Evolutionary conservation across 192 early-diverging fungal genomes (phyloP).

Genomic region (Coemansia sp.): DNA sequence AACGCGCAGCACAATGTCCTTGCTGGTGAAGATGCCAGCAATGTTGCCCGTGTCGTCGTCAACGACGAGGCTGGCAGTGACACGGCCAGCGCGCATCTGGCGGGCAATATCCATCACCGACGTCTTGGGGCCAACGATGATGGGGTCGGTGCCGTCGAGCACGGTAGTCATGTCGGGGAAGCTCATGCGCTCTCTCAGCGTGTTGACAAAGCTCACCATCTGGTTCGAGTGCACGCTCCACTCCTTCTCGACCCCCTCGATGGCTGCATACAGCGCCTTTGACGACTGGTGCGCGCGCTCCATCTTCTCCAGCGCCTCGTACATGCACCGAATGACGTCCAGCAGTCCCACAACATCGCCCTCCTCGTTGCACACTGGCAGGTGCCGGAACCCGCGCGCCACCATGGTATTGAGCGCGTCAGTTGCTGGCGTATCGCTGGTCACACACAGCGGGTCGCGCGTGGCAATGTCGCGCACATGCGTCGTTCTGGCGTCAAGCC

Average conservation of each 20-base stretch:
- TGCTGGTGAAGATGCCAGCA: conserved; percentile 92
- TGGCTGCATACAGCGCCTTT: conserved; percentile 77
- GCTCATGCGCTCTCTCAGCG: conserved; percentile 81
- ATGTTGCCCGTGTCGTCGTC: conserved; percentile 67
- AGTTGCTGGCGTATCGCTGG: conserved; percentile 75
- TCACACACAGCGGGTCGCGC: conserved; percentile 87
- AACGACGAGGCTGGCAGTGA: conserved; percentile 78
- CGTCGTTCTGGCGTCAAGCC: conserved; percentile 66
- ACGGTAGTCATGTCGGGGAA: conserved; percentile 90
- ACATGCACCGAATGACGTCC: conserved; percentile 86
- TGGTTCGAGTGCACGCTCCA: conserved; percentile 74
- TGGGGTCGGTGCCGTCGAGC: conserved; percentile 68
- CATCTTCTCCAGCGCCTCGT: conserved; percentile 86
- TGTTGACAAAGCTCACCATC: conserved; percentile 73
- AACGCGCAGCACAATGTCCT: conserved; percentile 86
- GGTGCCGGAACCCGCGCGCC: conserved; percentile 79
- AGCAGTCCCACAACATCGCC: conserved; percentile 84
- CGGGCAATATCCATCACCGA: conserved; percentile 75
- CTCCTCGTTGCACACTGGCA: conserved; percentile 86
- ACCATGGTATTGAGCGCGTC: conserved; percentile 87
- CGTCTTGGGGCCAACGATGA: conserved; percentile 67
- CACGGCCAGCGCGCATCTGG: conserved; percentile 72
- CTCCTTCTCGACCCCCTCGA: conserved; percentile 82
- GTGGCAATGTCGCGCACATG: conserved; percentile 91
- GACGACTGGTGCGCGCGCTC: conserved; percentile 83